Evolutionary conservation across 169 alveolate genomes (phyloP), one percentile per base, ranked within the genome.

Genomic region (Babesia caballi): DNA sequence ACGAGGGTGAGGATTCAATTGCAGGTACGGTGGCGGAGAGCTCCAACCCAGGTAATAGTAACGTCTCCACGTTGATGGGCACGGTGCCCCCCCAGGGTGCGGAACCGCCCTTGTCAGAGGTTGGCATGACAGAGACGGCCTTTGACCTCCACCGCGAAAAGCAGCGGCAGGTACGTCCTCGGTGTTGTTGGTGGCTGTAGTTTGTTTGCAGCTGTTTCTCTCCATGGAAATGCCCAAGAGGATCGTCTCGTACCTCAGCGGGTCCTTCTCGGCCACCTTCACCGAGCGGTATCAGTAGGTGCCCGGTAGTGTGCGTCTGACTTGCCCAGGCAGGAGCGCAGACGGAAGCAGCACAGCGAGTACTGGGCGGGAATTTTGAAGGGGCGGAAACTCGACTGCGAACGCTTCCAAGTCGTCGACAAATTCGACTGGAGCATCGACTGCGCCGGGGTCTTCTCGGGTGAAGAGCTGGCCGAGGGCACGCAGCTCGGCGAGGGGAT

Each of bases 321-420:
- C 0, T 11, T 27, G n/a, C 6, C 0, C 30, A 66, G 60, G 60
- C 50, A 40, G 28, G 71, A 76, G 38, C 57, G 66, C 41, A 54
- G 36, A 27, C 47, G 66, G 19, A 78, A 78, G 44, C 30, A 23
- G 40, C 65, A 78, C 47, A 78, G 87, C 41, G 88, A 81, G 46
- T 81, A 81, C 81, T 81, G 83, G 83, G 88, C 84, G 14, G 88
- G 88, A 0, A 7, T 81, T n/a, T 46, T 81, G 25, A 81, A 81
- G 63, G 88, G 82, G 2, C 47, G 71, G 19, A 81, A 81, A 28
- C 25, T 81, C 4, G 78, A 60, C n/a, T 70, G 72, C 41, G 88
- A 81, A 60, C 46, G 47, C 23, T 27, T 46, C 0, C 71, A 63
- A 23, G 32, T 36, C 2, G 33, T 50, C 28, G 66, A 49, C 36